Percentiles rank a stretch among this genome's conserved stretches.
phyloP scores from a whole-genome alignment of 192 early-diverging fungal genomes.

The Dispira simplex region DNA sequence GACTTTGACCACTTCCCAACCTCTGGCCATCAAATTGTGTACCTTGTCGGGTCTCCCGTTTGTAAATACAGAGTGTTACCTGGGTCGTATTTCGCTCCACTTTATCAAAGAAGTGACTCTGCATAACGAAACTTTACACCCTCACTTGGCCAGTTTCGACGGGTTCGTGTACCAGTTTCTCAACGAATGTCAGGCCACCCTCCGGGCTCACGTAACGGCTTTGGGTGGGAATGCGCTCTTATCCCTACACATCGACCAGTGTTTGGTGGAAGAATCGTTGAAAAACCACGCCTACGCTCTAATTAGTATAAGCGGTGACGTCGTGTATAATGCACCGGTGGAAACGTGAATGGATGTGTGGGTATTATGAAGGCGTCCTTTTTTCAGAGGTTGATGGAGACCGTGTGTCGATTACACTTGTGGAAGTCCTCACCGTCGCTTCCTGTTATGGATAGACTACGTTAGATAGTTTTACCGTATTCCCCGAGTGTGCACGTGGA shows the following conservation, averaged over 20 bases:
- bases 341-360: no score
- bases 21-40: slow-evolving; percentile 41
- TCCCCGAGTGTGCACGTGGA: no score
- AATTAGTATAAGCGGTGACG: slow-evolving; percentile 44
- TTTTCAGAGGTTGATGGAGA: no score
- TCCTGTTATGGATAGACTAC: no score
- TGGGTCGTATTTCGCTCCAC: slow-evolving; percentile 61
- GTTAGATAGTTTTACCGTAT: no score
- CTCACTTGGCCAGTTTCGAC: slow-evolving; percentile 44
- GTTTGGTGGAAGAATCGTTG: slow-evolving; percentile 41
- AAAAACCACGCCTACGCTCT: slow-evolving; percentile 61
- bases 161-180: slow-evolving; percentile 54
- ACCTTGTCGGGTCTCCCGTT: slow-evolving; percentile 48
- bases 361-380: no score
- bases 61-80: slow-evolving; percentile 27
- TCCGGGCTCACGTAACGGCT: slow-evolving; percentile 46
- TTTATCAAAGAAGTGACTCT: slow-evolving; percentile 57
- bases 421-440: no score
- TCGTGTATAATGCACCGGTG: slow-evolving; percentile 18
- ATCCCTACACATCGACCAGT: slow-evolving; percentile 46
- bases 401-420: no score
- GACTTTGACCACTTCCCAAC: slow-evolving; percentile 15
- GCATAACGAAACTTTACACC: slow-evolving; percentile 17
- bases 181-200: slow-evolving; percentile 46
- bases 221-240: slow-evolving; percentile 60